Conservation (phyloP, 768 basidiomycete species). For the Naganishia kalamii region DNA sequence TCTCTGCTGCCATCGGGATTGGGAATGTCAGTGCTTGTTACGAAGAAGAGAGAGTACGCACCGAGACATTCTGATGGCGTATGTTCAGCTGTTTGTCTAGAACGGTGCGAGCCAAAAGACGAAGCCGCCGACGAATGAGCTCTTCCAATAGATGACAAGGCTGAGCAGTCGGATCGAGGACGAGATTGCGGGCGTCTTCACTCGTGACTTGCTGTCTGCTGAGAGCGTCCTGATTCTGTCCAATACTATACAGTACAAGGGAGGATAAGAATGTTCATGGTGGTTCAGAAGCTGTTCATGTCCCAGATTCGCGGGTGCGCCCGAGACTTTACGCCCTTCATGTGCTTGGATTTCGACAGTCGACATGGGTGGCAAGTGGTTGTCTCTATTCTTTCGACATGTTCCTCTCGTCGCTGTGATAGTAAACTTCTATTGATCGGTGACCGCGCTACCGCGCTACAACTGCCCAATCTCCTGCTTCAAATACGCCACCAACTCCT, state of each 20-base stretch:
- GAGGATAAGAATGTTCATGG: too few species aligned
- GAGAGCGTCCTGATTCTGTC: too few species aligned
- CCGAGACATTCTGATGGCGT: background rate
- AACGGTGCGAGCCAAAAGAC: background rate
- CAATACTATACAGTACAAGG: too few species aligned
- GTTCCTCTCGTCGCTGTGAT: background rate
- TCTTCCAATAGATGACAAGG: background rate
- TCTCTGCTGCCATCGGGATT: conserved; percentile 21
- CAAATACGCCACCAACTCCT: conserved; percentile 61
- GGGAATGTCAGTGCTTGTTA: background rate
- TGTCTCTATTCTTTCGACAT: background rate
- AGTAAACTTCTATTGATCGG: background rate
- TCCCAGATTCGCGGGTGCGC: too few species aligned
- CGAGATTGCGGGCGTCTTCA: too few species aligned
- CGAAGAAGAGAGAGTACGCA: background rate
- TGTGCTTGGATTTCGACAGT: too few species aligned
- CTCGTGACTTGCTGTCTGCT: too few species aligned
- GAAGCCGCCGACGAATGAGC: background rate
- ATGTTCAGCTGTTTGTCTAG: background rate
- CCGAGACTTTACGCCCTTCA: too few species aligned
- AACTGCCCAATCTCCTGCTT: conserved; percentile 33
- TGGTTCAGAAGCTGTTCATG: too few species aligned
- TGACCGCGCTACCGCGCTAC: background rate
- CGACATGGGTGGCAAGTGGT: too few species aligned
- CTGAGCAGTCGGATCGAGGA: too few species aligned